Evolutionary conservation across 306 rosid species (phyloP), one percentile per base, ranked within the genome.

Genomic region (Adenanthera pavonina): DNA sequence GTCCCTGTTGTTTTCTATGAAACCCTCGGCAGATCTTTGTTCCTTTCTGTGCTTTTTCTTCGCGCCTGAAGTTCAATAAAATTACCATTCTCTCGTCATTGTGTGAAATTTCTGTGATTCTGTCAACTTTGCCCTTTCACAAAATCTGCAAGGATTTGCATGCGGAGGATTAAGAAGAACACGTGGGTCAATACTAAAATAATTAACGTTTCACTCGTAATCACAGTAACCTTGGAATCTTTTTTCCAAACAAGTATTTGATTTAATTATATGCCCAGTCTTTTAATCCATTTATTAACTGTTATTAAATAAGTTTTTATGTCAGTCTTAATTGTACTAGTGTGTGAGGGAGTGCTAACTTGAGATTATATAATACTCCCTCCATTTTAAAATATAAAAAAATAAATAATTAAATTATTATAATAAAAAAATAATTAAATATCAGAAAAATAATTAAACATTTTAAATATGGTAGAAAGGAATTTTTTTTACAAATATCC

Each of bases 21-120:
- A 76, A 13, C 76, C 79, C 60, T 41, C 16, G 49, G 14, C 40
- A 40, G 72, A 69, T 19, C 74, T 46, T 30, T 44, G 54, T 44
- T 44, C 72, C 20, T 43, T 20, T 44, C 54, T 44, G 54, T 69
- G n/a, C 2, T 20, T 40, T 20, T 69, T 69, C 17, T 43, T 69
- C 11, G 57, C 20, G 9, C 75, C 5, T 49, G 7, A 3, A 47
- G 25, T 70, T 70, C 20, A 13, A 70, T 20, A 46, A 70, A 70
- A 70, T 46, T 70, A 70, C 75, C 41, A 17, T 6, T 2, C 0
- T 62, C 6, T 15, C 20, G 20, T 57, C 19, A n/a, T 14, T 19
- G 30, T 16, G 46, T 35, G 14, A 25, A 25, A 25, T 3, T 35
- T 65, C 8, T 20, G 64, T 20, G 0, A 7, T 8, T 51, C 15